Conservation (phyloP, 2,329 filamentous ascomycete species). For the Aureobasidium melanogenum region DNA sequence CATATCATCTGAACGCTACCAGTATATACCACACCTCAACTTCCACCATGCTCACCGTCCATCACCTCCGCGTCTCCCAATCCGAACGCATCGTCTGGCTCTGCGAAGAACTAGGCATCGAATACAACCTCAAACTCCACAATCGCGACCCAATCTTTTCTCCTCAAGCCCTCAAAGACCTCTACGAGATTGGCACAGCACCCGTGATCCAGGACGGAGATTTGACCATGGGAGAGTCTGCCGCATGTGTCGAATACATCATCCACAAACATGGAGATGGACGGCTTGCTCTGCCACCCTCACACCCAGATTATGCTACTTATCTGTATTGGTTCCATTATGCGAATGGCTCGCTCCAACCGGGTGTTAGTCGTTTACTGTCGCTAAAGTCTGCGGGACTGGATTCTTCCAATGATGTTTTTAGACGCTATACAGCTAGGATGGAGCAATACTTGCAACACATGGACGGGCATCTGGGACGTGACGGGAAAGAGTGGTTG, state of each 20-base stretch:
- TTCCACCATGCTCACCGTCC: constrained; percentile 30
- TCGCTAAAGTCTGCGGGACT: constrained; percentile 17
- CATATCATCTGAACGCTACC: neutral
- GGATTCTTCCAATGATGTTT: constrained; percentile 22
- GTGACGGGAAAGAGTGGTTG: constrained; percentile 43
- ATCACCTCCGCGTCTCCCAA: constrained; percentile 40
- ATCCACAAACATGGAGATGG: constrained; percentile 44
- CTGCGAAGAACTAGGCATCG: constrained; percentile 53
- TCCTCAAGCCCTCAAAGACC: constrained; percentile 22
- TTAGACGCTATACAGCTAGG: constrained; percentile 26
- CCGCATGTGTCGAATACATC: constrained; percentile 56
- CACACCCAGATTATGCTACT: constrained; percentile 44
- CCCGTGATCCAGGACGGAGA: constrained; percentile 51
- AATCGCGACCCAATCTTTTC: constrained; percentile 34
- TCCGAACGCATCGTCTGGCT: constrained; percentile 58
- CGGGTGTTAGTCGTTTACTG: constrained; percentile 21
- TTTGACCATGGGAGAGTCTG: constrained; percentile 50
- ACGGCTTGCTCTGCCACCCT: constrained; percentile 37
- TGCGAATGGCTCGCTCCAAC: constrained; percentile 34
- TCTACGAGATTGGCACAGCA: constrained; percentile 43
- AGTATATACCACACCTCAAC: neutral
- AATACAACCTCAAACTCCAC: constrained; percentile 44
- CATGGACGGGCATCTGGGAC: constrained; percentile 41
- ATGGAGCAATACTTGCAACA: constrained; percentile 33
- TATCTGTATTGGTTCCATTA: constrained; percentile 61